Percentiles rank a stretch among this genome's conserved stretches.
Conservation (phyloP, 169 alveolate genomes). For the Amoebophrya sp. region DNA sequence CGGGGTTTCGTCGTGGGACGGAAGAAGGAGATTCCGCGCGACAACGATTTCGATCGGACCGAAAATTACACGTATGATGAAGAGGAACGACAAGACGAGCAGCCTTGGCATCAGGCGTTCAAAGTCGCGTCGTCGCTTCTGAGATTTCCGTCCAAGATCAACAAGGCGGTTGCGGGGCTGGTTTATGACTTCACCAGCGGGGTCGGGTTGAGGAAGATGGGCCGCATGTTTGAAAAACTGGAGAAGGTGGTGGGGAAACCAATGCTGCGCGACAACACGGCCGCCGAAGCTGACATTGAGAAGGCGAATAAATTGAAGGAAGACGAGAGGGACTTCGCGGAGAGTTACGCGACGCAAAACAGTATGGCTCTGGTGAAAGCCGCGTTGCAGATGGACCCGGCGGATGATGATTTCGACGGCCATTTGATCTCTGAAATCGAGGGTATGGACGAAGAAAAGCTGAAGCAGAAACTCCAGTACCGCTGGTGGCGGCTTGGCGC, state of each 20-base stretch:
- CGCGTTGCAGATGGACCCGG: neutral
- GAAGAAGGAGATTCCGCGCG: neutral
- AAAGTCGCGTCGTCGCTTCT: neutral
- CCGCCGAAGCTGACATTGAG: neutral
- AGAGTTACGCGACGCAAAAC: neutral
- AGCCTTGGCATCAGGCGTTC: neutral
- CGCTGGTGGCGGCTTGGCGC: neutral
- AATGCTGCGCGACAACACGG: neutral
- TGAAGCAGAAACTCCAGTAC: neutral
- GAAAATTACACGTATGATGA: neutral
- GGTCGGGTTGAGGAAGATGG: neutral
- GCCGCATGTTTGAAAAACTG: neutral
- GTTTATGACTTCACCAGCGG: neutral
- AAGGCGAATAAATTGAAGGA: neutral
- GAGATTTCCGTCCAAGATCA: neutral
- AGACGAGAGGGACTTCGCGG: neutral
- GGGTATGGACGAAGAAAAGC: neutral
- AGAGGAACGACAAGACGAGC: neutral
- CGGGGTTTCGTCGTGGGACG: neutral
- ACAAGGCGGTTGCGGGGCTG: neutral
- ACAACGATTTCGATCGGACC: neutral
- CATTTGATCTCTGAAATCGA: neutral
- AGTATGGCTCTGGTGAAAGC: neutral
- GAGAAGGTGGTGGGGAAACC: neutral
- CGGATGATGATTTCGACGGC: neutral